Percentiles rank a stretch among this genome's conserved stretches.
These are phyloP conservation scores for Protomyces inundatus DNA, from an alignment of 1,139 yeast species.

Conservation along the genomic window DNA sequence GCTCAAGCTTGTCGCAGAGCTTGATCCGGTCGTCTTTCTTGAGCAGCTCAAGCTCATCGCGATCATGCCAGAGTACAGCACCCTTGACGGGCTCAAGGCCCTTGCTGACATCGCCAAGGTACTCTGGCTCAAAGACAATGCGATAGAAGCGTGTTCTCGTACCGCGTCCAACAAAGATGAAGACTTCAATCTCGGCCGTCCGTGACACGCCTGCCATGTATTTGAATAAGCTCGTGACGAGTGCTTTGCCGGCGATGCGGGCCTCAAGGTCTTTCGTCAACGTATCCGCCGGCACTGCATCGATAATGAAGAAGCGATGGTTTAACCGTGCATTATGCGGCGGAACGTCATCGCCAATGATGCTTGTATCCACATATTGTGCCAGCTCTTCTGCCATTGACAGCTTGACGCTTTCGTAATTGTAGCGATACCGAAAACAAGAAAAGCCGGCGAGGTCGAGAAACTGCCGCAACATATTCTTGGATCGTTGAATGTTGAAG, in stretches of 20 bases:
- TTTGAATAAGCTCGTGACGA: conserved; percentile 19
- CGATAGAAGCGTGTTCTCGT: conserved; percentile 12
- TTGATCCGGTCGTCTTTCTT: conserved; percentile 6
- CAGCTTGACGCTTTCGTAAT: conserved; percentile 10
- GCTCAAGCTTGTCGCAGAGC: conserved; percentile 14
- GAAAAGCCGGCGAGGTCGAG: conserved; percentile 18
- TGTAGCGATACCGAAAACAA: conserved; percentile 22
- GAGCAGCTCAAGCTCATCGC: conserved; percentile 16
- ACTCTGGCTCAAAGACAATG: conserved; percentile 24
- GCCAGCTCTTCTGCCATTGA: conserved; percentile 11
- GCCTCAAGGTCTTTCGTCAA: conserved; percentile 21
- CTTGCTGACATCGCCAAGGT: conserved; percentile 18
- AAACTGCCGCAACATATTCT: conserved; percentile 18
- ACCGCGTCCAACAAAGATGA: conserved; percentile 22
- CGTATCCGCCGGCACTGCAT: conserved; percentile 18
- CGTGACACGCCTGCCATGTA: conserved; percentile 26
- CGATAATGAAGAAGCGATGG: conserved; percentile 24
- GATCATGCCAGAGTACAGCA: conserved; percentile 17
- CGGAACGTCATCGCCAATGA: conserved; percentile 8
- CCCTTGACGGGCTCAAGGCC: conserved; percentile 16
- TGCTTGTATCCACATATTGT: conserved; percentile 19
- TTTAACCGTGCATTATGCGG: conserved; percentile 14
- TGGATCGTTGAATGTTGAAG: conserved; percentile 22
- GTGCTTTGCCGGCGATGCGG: conserved; percentile 18
- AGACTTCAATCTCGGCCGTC: conserved; percentile 18